Conservation (phyloP, 768 basidiomycete genomes). For the Gymnopilus junonius region DNA sequence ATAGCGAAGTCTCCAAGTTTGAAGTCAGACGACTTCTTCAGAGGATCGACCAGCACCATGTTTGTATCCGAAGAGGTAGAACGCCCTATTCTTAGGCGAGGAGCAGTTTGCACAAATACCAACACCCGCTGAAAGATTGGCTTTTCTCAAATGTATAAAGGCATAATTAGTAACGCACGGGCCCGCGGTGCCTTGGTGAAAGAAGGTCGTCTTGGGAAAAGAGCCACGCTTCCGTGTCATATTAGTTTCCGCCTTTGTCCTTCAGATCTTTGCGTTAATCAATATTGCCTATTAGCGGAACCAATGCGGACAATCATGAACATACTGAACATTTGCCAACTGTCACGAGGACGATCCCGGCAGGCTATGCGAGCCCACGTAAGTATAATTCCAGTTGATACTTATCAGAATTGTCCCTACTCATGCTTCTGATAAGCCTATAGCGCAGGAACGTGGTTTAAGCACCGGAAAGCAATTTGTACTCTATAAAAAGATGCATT, state of each 20-base stretch:
- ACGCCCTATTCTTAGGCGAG: background rate
- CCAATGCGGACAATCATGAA: background rate
- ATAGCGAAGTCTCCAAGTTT: slow-evolving; percentile 46
- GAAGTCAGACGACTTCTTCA: slow-evolving; percentile 25
- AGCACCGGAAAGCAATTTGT: background rate
- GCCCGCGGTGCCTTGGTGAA: background rate
- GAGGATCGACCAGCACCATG: background rate
- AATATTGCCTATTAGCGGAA: background rate
- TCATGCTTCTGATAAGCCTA: background rate
- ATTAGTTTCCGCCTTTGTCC: background rate
- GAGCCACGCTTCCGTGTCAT: background rate
- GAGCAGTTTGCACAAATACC: background rate
- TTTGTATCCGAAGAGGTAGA: background rate
- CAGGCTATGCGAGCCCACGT: background rate
- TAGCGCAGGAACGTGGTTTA: background rate
- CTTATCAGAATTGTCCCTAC: background rate
- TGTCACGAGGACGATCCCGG: background rate
- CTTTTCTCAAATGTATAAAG: background rate
- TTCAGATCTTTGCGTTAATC: background rate
- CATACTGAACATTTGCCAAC: background rate
- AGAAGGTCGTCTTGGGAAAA: slow-evolving; percentile 1
- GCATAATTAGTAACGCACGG: background rate
- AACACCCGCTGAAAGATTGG: background rate
- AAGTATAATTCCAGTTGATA: background rate
- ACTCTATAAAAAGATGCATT: background rate